A percentile compares a stretch with the other conserved stretches of the same genome.
Evolutionary conservation across 352 stramenopile genomes (phyloP).

Genomic region (Globisporangium sylvaticum): DNA sequence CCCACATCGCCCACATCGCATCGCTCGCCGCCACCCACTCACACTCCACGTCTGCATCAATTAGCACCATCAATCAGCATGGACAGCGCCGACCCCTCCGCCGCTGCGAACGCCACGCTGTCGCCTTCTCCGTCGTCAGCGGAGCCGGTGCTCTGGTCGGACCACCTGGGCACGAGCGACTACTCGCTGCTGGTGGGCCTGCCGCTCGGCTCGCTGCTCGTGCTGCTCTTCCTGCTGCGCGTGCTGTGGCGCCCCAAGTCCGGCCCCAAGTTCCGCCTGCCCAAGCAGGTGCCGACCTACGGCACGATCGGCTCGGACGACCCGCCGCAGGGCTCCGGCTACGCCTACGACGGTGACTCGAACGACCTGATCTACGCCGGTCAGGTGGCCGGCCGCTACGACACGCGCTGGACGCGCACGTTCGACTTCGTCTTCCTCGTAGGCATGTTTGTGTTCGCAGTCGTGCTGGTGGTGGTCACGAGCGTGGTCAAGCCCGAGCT

Average conservation of each 20-base stretch:
- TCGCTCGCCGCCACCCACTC: neutral
- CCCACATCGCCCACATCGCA: neutral
- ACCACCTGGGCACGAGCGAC: slow-evolving; percentile 49
- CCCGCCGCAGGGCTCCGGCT: slow-evolving; percentile 27
- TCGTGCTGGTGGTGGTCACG: slow-evolving; percentile 49
- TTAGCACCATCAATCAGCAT: neutral
- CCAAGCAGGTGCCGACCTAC: slow-evolving; percentile 79
- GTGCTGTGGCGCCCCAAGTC: slow-evolving; percentile 70
- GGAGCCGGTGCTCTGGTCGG: slow-evolving; percentile 45
- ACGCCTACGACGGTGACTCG: slow-evolving; percentile 76
- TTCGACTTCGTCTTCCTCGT: slow-evolving; percentile 82
- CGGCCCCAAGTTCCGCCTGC: slow-evolving; percentile 74
- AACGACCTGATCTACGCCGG: slow-evolving; percentile 83
- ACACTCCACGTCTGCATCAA: neutral
- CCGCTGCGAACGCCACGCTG: slow-evolving; percentile 1
- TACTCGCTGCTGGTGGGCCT: slow-evolving; percentile 67
- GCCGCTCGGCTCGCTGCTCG: slow-evolving; percentile 52
- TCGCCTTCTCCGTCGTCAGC: slow-evolving; percentile 2
- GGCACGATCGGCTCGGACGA: slow-evolving; percentile 63
- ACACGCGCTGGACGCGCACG: slow-evolving; percentile 79
- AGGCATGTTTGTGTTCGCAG: slow-evolving; percentile 52
- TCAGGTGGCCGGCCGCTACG: slow-evolving; percentile 73
- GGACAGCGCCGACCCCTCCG: slow-evolving; percentile 2
- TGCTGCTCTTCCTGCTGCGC: slow-evolving; percentile 57
- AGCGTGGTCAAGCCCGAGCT: slow-evolving; percentile 51